phyloP scores from a whole-genome alignment of 495 filamentous ascomycete genomes.

The Astrocystis sublimbata region DNA sequence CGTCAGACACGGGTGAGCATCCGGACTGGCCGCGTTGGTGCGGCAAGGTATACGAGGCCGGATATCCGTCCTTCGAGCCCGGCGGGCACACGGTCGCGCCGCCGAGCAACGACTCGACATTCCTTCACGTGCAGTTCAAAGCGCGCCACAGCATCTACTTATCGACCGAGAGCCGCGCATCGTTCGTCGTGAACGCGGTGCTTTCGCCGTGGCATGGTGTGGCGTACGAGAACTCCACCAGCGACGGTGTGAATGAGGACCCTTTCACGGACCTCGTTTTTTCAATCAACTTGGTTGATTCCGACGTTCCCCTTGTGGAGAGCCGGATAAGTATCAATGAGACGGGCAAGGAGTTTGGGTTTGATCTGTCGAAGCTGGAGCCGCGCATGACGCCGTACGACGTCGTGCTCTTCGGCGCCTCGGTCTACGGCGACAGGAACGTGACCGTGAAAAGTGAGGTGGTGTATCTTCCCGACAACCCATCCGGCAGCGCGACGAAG shows the following conservation, averaged over 20 bases:
- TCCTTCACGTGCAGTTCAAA: slow-evolving; percentile 57
- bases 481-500: slow-evolving; percentile 59
- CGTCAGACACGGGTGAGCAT: slow-evolving; percentile 46
- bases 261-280: slow-evolving; percentile 37
- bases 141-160: slow-evolving; percentile 65
- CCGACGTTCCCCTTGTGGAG: slow-evolving; percentile 33
- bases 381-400: slow-evolving; percentile 51
- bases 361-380: slow-evolving; percentile 47
- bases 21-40: slow-evolving; percentile 57
- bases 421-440: slow-evolving; percentile 31
- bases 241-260: slow-evolving; percentile 18
- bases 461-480: slow-evolving; percentile 58
- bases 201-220: slow-evolving; percentile 54
- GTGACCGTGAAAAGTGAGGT: slow-evolving; percentile 48
- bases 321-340: slow-evolving; percentile 47
- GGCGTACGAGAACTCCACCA: slow-evolving; percentile 39
- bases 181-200: slow-evolving; percentile 61
- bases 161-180: slow-evolving; percentile 50
- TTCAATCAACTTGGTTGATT: slow-evolving; percentile 35
- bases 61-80: slow-evolving; percentile 60
- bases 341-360: slow-evolving; percentile 47
- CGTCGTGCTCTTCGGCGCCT: slow-evolving; percentile 43
- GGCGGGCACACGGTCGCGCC: slow-evolving; percentile 59
- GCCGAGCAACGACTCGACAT: slow-evolving; percentile 38
- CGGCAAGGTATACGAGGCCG: slow-evolving; percentile 58